phyloP scores from a whole-genome alignment of 768 basidiomycete species.

The Sarcomyxa edulis region DNA sequence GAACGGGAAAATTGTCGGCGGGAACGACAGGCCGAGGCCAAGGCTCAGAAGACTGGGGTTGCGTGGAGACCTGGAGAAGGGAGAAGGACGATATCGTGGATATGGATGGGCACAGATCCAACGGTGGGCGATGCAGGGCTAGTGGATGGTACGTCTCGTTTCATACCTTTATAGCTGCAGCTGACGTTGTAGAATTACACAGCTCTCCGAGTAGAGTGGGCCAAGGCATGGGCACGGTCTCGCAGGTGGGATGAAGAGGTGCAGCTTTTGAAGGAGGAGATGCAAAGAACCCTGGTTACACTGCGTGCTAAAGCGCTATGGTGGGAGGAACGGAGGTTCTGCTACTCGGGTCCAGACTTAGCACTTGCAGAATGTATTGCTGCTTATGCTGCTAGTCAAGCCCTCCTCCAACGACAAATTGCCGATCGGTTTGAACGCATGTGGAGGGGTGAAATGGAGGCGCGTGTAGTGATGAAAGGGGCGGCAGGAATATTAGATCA shows the following conservation, averaged over 20 bases:
- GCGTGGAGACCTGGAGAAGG: not conserved
- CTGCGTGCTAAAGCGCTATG: not conserved
- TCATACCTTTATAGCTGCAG: too few relatives aligned
- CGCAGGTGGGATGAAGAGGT: slow-evolving; percentile 10
- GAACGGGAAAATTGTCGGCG: not conserved
- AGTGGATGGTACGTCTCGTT: too few relatives aligned
- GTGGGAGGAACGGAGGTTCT: not conserved
- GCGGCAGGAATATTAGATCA: not conserved
- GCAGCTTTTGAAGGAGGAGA: slow-evolving; percentile 9
- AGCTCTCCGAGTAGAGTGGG: slow-evolving; percentile 11
- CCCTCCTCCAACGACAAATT: not conserved
- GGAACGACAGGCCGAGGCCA: not conserved
- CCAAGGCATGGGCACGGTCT: slow-evolving; percentile 8
- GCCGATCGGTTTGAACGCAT: not conserved
- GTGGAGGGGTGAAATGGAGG: not conserved
- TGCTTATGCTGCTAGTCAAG: not conserved
- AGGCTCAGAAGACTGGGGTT: not conserved
- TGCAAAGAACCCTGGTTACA: slow-evolving; percentile 7
- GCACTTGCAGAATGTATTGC: not conserved
- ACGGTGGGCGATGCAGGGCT: too few relatives aligned
- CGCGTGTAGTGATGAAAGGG: not conserved
- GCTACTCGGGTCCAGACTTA: not conserved
- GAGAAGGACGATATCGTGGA: not conserved
- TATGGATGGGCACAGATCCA: not conserved
- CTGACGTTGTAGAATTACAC: not conserved